These are phyloP conservation scores for Canna indica DNA, from an alignment of 176 grass and related monocot species.

Conservation along the genomic window DNA sequence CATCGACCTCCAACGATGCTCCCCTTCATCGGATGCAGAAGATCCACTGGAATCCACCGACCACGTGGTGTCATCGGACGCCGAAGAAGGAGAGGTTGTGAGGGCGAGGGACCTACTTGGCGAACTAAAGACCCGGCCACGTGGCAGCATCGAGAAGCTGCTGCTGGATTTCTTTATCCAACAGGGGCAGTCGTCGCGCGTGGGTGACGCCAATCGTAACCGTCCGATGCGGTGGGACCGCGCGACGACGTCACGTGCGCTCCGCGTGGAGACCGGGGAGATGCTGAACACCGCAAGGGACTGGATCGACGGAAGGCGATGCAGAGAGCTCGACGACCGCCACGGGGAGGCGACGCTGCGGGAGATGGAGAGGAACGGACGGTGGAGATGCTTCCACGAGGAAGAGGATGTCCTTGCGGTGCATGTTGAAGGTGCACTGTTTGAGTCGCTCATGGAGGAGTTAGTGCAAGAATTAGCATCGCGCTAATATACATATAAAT, in stretches of 20 bases:
- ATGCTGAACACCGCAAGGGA: slow-evolving; percentile 25
- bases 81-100: background rate
- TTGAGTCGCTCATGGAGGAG: slow-evolving; percentile 30
- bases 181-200: slow-evolving; percentile 4
- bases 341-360: slow-evolving; percentile 20
- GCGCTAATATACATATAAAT: background rate
- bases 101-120: slow-evolving; percentile 22
- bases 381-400: slow-evolving; percentile 32
- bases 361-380: slow-evolving; percentile 40
- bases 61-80: background rate
- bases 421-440: slow-evolving; percentile 24
- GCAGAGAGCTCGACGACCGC: slow-evolving; percentile 19
- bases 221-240: background rate
- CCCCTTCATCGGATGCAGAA: slow-evolving; percentile 21
- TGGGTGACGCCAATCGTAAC: background rate
- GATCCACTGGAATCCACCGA: background rate
- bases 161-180: slow-evolving; percentile 66
- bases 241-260: too few species aligned
- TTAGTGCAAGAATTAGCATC: slow-evolving; percentile 19
- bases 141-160: slow-evolving; percentile 31
- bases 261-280: background rate
- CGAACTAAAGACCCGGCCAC: slow-evolving; percentile 20
- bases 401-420: slow-evolving; percentile 30
- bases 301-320: slow-evolving; percentile 32
- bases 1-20: slow-evolving; percentile 27